A percentile compares a stretch with the other conserved stretches of the same genome.
These are phyloP conservation scores for Raddia guianensis DNA, from an alignment of 176 grass and related monocot species.

Conservation along the genomic window DNA sequence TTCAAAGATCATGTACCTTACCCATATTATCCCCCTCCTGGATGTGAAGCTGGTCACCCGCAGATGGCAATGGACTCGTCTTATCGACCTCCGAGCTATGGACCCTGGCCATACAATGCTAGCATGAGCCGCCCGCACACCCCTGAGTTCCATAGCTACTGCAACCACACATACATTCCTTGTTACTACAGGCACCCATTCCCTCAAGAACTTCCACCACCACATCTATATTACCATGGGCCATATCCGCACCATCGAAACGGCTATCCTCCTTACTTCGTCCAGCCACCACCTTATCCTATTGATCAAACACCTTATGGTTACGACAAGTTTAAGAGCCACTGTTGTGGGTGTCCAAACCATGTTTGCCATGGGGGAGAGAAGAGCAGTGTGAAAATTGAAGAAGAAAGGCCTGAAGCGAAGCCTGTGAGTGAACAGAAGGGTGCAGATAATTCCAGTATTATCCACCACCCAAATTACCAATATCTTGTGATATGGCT, in stretches of 20 bases:
- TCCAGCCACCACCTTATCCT: slow-evolving; percentile 30
- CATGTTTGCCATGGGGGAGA: slow-evolving; percentile 55
- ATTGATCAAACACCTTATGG: slow-evolving; percentile 50
- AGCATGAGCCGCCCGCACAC: slow-evolving; percentile 33
- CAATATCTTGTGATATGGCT: slow-evolving; percentile 46
- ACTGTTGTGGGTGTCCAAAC: slow-evolving; percentile 75
- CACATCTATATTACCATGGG: slow-evolving; percentile 50
- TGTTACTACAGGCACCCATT: slow-evolving; percentile 65
- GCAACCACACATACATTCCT: slow-evolving; percentile 48
- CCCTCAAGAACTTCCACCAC: slow-evolving; percentile 51
- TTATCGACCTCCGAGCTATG: slow-evolving; percentile 36
- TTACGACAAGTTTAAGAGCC: slow-evolving; percentile 41
- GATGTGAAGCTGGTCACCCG: slow-evolving; percentile 46
- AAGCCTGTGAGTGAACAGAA: slow-evolving; percentile 47
- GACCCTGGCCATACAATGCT: slow-evolving; percentile 46
- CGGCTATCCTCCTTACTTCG: slow-evolving; percentile 54
- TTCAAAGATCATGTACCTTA: slow-evolving; percentile 51
- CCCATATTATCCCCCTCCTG: slow-evolving; percentile 47
- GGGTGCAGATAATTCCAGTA: slow-evolving; percentile 2
- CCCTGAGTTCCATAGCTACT: slow-evolving; percentile 41
- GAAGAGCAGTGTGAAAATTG: slow-evolving; percentile 55
- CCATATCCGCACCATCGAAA: slow-evolving; percentile 35
- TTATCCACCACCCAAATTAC: slow-evolving; percentile 51
- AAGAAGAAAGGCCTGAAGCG: slow-evolving; percentile 57
- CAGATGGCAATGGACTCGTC: slow-evolving; percentile 36